Evolutionary conservation across 2,329 filamentous ascomycete genomes (phyloP).

Genomic region (Nothophaeocryptopus gaeumannii): DNA sequence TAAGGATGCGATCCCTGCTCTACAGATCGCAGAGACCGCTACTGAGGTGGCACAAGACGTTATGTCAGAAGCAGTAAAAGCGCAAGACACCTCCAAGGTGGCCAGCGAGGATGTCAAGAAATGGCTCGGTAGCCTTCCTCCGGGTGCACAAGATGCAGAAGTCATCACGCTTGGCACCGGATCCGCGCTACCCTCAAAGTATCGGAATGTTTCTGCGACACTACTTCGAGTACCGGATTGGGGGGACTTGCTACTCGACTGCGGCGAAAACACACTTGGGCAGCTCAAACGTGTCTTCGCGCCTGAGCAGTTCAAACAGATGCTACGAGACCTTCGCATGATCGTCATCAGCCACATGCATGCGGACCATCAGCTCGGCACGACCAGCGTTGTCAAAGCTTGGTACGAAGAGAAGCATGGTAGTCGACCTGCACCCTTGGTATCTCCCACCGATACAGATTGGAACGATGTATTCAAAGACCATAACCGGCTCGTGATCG

Average conservation of each 20-base stretch:
- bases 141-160: constrained; percentile 65
- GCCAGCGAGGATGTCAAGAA: constrained; percentile 48
- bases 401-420: constrained; percentile 65
- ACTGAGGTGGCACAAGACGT: constrained; percentile 48
- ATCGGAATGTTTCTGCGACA: constrained; percentile 90
- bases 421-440: constrained; percentile 29
- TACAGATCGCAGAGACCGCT: constrained; percentile 49
- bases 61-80: constrained; percentile 51
- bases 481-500: constrained; percentile 55
- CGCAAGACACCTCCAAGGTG: constrained; percentile 36
- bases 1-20: constrained; percentile 47
- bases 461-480: constrained; percentile 27
- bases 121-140: constrained; percentile 64
- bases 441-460: constrained; percentile 11
- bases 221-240: constrained; percentile 77
- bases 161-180: constrained; percentile 87
- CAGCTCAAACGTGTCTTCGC: constrained; percentile 75
- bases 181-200: constrained; percentile 84
- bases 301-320: constrained; percentile 60
- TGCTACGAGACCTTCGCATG: constrained; percentile 73
- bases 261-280: constrained; percentile 86
- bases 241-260: constrained; percentile 89
- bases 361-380: constrained; percentile 92
- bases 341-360: constrained; percentile 96
- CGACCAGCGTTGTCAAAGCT: constrained; percentile 72